Evolutionary conservation across 176 grass and related monocot genomes (phyloP), one percentile per base, ranked within the genome.

Genomic region (Raddia distichophylla): DNA sequence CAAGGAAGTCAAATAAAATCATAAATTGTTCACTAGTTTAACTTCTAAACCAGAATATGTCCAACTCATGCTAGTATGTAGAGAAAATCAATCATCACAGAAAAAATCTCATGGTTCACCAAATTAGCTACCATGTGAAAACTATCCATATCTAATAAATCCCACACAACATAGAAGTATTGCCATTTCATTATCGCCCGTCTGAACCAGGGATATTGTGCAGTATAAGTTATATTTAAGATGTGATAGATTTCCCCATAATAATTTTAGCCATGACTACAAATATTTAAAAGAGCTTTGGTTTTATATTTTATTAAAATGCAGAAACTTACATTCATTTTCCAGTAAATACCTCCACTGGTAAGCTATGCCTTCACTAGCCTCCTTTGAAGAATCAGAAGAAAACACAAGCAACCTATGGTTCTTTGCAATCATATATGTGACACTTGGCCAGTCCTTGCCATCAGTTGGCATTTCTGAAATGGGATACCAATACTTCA

Each of bases 271-370:
- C 32, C 62, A 78, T 18, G 17, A 43, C 11, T 52, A 32, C 16
- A 9, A 73, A 67, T 60, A 80, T 45, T 12, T 0, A 0, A 16
- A 62, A 53, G 48, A 15, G 46, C 52, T 71, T 69, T n/a, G 43
- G 12, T 32, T 57, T 57, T 33, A 73, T 5, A 48, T 48, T 19
- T 35, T 64, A 65, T 15, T 59, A 40, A 74, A 82, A 52, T 20
- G 60, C 15, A 71, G 1, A 19, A 67, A 61, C 88, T 93, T 91
- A 98, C 96, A 54, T 58, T 98, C 96, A 84, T 98, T 98, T 68
- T 98, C 96, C 87, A 98, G 57, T 84, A 95, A 86, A 74, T 98
- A 91, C 27, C 77, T 84, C 96, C 96, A 98, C 17, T 98, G 96
- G 72, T 91, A 98, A 52, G 96, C 89, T 74, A 98, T 98, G 67